Evolutionary conservation across 2,329 filamentous ascomycete genomes (phyloP), one percentile per base, ranked within the genome.

Genomic region (Lecanicillium sp.): DNA sequence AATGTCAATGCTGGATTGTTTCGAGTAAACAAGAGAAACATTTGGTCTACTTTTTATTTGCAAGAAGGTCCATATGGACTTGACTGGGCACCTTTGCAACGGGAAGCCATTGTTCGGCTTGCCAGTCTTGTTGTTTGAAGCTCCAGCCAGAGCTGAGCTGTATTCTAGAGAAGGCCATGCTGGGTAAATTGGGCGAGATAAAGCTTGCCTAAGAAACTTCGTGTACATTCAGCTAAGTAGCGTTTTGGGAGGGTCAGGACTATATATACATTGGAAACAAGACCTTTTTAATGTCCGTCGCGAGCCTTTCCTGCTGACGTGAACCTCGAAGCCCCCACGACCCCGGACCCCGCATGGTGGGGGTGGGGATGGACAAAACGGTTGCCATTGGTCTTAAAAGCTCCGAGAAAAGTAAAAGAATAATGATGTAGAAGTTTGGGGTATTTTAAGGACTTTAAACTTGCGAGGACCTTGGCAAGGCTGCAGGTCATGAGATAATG

Each of bases 41-140:
- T n/a, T n/a, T n/a, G n/a, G n/a, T n/a, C n/a, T 51, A 63, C 59
- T 52, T 55, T 7, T 56, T 51, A 37, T 60, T 57, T 9, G 52
- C 56, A 15, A 62, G 32, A 5, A 66, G 50, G 35, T 64, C 63
- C 11, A 60, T 43, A 35, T 65, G 62, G 22, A 64, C 50, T 38
- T 61, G 54, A 17, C 51, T 61, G 25, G 62, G 62, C 12, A 64
- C 49, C 2, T 43, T 51, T 13, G 45, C 38, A 3, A 62, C 60
- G 0, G 58, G 53, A 8, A 60, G 46, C 61, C 61, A 64, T 25
- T 48, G 34, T 9, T 50, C 42, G 4, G 52, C 53, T 18, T 44
- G 33, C 11, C 46, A 47, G n/a, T 48, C 45, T 5, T 43, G 36
- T 18, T 56, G 50, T 25, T 48, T 51, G 33, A 55, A 50, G 13